Conservation (phyloP, 305 asterid species). For the Plantago rigida region DNA sequence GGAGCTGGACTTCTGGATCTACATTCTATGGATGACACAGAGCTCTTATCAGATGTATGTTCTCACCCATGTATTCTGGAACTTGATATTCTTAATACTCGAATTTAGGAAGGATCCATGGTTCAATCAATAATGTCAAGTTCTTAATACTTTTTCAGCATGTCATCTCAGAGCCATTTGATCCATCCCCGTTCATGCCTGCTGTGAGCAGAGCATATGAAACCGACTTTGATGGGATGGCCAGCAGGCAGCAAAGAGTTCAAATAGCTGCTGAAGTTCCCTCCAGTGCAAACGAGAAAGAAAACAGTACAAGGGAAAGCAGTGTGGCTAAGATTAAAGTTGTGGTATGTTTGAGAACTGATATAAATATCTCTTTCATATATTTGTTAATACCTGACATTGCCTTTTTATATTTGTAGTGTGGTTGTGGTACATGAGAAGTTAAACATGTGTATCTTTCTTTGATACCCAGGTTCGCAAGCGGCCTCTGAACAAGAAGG, state of each 20-base stretch:
- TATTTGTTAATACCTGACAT: slow-evolving; percentile 11
- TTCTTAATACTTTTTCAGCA: slow-evolving; percentile 48
- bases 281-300: slow-evolving; percentile 52
- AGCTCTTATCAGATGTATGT: slow-evolving; percentile 88
- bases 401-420: slow-evolving; percentile 10
- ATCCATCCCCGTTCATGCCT: slow-evolving; percentile 86
- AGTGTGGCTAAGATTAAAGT: slow-evolving; percentile 94
- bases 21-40: slow-evolving; percentile 98
- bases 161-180: slow-evolving; percentile 81
- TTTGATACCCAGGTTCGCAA: slow-evolving; percentile 69
- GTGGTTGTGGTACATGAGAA: slow-evolving; percentile 8
- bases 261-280: slow-evolving; percentile 53
- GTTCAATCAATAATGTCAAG: slow-evolving; percentile 23
- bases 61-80: slow-evolving; percentile 12
- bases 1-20: slow-evolving; percentile 99
- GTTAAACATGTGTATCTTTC: slow-evolving; percentile 22
- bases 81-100: slow-evolving; percentile 15
- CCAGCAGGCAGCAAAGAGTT: slow-evolving; percentile 46
- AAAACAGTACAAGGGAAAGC: slow-evolving; percentile 59
- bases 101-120: slow-evolving; percentile 15
- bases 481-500: slow-evolving; percentile 96
- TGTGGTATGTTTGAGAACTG: slow-evolving; percentile 52
- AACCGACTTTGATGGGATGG: slow-evolving; percentile 48
- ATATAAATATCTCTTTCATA: slow-evolving; percentile 1
- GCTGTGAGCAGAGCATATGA: slow-evolving; percentile 56